phyloP scores from a whole-genome alignment of 2,329 filamentous ascomycete genomes.

The Neodidymelliopsis sp. region DNA sequence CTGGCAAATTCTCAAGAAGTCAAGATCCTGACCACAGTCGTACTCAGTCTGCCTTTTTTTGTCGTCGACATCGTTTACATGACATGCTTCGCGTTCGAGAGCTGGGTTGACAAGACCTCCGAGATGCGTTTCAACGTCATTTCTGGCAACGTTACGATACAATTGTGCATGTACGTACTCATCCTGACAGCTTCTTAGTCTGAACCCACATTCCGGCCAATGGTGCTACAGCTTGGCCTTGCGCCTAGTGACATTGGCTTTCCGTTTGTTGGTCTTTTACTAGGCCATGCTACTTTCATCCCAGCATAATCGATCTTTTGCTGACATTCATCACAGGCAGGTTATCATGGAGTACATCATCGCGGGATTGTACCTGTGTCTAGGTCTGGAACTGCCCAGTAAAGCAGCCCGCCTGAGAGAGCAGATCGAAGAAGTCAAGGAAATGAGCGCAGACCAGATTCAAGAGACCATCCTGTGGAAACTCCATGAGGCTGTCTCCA shows the following conservation, averaged over 20 bases:
- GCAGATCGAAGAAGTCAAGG: conserved; percentile 39
- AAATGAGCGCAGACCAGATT: conserved; percentile 37
- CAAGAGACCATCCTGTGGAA: conserved; percentile 45
- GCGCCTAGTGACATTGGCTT: background rate
- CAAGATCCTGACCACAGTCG: conserved; percentile 46
- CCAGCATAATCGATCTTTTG: background rate
- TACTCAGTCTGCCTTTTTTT: conserved; percentile 46
- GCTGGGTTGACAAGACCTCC: conserved; percentile 22
- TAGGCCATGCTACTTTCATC: background rate
- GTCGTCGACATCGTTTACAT: conserved; percentile 48
- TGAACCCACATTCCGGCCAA: background rate
- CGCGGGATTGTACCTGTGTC: conserved; percentile 40
- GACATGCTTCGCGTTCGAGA: conserved; percentile 49
- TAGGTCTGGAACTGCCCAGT: conserved; percentile 42
- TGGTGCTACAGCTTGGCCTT: background rate
- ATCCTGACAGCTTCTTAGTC: background rate
- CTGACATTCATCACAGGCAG: conserved; percentile 30
- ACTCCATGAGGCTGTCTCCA: conserved; percentile 36
- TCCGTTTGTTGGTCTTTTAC: background rate
- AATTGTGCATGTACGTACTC: conserved; percentile 46
- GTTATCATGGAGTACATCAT: conserved; percentile 48
- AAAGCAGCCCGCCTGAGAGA: conserved; percentile 41
- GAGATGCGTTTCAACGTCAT: conserved; percentile 45
- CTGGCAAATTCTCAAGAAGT: conserved; percentile 42
- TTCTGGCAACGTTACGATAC: conserved; percentile 43